A percentile compares a stretch with the other conserved stretches of the same genome.
phyloP scores from a whole-genome alignment of 257 asterid species.

The Solanum virginianum region DNA sequence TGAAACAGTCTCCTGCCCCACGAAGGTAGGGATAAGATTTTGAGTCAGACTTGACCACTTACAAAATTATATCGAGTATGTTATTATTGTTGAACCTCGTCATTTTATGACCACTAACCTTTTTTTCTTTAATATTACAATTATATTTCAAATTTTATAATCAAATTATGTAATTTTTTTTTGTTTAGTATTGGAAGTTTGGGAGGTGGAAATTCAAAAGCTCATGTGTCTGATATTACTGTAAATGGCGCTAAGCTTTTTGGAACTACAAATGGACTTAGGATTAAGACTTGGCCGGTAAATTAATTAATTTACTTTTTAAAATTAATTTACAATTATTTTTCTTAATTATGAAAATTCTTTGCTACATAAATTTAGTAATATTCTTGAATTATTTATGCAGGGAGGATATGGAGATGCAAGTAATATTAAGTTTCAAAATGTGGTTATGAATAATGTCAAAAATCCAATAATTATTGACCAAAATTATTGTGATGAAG shows the following conservation, averaged over 20 bases:
- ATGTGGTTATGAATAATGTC: slow-evolving; percentile 39
- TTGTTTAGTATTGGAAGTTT: slow-evolving; percentile 62
- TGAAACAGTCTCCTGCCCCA: neutral
- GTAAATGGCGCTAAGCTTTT: slow-evolving; percentile 36
- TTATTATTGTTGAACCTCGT: neutral
- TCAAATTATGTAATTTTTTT: neutral
- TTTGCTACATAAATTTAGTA: neutral
- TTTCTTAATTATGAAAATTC: neutral
- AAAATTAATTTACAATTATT: neutral
- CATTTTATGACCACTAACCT: neutral
- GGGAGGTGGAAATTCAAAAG: slow-evolving; percentile 39
- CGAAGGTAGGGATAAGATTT: too few species aligned
- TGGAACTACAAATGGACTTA: slow-evolving; percentile 61
- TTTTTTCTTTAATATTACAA: neutral
- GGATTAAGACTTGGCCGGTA: slow-evolving; percentile 80
- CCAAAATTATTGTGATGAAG: slow-evolving; percentile 46
- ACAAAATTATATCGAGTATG: too few species aligned
- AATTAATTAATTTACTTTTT: neutral
- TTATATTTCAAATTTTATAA: neutral
- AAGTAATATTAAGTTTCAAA: slow-evolving; percentile 39
- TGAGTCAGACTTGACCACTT: neutral
- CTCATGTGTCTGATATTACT: slow-evolving; percentile 34
- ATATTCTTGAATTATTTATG: neutral
- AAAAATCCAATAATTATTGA: slow-evolving; percentile 56
- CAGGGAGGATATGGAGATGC: slow-evolving; percentile 72